Conservation (phyloP, 495 filamentous ascomycete genomes). For the Xylaria scruposa region DNA sequence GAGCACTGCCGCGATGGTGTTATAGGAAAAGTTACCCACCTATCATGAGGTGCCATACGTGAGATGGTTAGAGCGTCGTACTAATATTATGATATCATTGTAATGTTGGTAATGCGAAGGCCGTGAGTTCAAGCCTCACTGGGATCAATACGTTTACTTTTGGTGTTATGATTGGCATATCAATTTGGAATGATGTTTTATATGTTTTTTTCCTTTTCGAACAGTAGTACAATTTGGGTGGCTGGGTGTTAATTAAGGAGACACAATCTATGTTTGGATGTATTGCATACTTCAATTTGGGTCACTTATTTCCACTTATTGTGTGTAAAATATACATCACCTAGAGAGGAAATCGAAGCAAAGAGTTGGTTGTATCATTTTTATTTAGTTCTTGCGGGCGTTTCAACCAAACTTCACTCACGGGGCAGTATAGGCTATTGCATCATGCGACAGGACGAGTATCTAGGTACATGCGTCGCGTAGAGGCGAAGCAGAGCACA, state of each 20-base stretch:
- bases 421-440: conserved; percentile 15
- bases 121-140: conserved; percentile 19
- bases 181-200: neutral
- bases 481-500: conserved; percentile 5
- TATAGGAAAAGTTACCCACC: no score
- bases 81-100: conserved; percentile 4
- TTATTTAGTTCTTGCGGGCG: neutral
- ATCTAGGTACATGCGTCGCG: conserved; percentile 18
- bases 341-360: neutral
- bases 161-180: neutral
- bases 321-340: no score
- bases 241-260: no score
- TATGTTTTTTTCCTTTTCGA: neutral
- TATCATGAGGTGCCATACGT: no score
- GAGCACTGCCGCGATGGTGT: neutral
- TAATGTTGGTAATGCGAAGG: conserved; percentile 13
- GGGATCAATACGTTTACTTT: neutral
- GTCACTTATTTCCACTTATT: no score
- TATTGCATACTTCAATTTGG: no score
- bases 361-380: conserved; percentile 10
- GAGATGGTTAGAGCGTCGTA: conserved; percentile 14
- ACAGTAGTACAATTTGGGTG: no score
- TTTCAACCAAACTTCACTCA: conserved; percentile 12
- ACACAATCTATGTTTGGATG: no score
- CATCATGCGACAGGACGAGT: conserved; percentile 12